A percentile compares a stretch with the other conserved stretches of the same genome.
phyloP scores from a whole-genome alignment of 495 filamentous ascomycete species.

The Annulohypoxylon nitens region DNA sequence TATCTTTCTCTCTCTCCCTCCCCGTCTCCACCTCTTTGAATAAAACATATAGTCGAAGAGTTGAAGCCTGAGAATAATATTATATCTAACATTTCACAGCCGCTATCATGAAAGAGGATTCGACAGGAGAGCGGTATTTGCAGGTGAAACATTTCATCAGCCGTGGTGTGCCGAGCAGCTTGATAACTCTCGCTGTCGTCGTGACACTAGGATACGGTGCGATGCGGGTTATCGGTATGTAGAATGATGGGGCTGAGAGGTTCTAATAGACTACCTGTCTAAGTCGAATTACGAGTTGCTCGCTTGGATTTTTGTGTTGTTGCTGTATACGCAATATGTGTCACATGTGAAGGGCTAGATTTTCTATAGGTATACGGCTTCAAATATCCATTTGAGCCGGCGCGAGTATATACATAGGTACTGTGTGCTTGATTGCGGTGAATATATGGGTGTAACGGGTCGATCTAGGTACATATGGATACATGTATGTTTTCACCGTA shows the following conservation, averaged over 20 bases:
- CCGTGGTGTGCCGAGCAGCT: conserved; percentile 85
- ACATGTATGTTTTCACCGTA: not conserved
- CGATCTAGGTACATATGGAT: not conserved
- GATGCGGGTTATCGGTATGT: conserved; percentile 85
- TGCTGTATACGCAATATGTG: not conserved
- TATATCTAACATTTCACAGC: conserved; percentile 65
- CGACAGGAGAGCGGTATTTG: conserved; percentile 90
- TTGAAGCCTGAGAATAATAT: conserved; percentile 8
- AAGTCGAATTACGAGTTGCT: not conserved
- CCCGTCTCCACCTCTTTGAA: not conserved
- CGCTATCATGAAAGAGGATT: conserved; percentile 99
- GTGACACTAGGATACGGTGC: conserved; percentile 88
- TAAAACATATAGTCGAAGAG: too few relatives aligned
- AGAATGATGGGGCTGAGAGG: not conserved
- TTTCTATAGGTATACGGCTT: not conserved
- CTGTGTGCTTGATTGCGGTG: too few relatives aligned
- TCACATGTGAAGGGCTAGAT: not conserved
- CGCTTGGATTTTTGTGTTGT: not conserved
- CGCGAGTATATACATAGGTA: too few relatives aligned
- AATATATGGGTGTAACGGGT: too few relatives aligned
- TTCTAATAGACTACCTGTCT: not conserved
- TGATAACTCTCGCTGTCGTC: conserved; percentile 85
- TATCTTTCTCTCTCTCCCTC: conserved; percentile 37
- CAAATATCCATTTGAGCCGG: too few relatives aligned
- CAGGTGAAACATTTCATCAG: conserved; percentile 94